Base-by-base conservation (phyloP, 2,329 filamentous ascomycete genomes). In the Fusarium coffeatum region DNA sequence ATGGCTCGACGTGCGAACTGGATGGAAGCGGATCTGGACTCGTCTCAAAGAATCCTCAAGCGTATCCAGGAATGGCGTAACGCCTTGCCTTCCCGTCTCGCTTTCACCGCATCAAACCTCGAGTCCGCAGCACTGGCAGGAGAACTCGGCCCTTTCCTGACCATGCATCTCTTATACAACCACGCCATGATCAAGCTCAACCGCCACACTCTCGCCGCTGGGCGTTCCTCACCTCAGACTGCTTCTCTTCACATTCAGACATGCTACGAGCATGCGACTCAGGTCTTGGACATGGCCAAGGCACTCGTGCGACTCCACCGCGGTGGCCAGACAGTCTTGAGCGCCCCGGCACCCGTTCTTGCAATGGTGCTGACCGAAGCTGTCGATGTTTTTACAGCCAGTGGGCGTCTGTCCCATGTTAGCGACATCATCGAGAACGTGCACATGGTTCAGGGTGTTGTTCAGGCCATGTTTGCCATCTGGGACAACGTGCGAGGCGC, bases 131-230 rank as follows among this genome's bases (percentile, higher is more conserved):
- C 87, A 9, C 79, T 83, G 30, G 85, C 86, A 27, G 87, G 80
- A 18, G 79, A 86, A 69, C 81, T 86, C 3, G 88, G 88, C 8
- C 84, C 85, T 0, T 90, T 90, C 74, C 79, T 92, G 57, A 87
- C 86, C 3, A 86, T 92, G 77, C 90, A 93, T 76, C 81, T 90
- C 28, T 80, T 92, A n/a, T 90, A 90, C 76, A 86, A 91, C 75
- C 85, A 88, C 48, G 84, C 88, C 1, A 79, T 88, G 72, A 86
- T 92, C 78, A 89, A 89, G 69, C 81, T 92, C 30, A 90, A 91
- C 71, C 86, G 91, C 41, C 87, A 91, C 72, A 84, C 84, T 15
- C 82, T 83, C 12, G 79, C 81, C 15, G 73, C 70, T 8, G 68
- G 62, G 13, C 79, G 78, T 34, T 77, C 87, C 6, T 79, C 80